Percentiles rank a stretch among this genome's conserved stretches.
These are phyloP conservation scores for Cairneyella variabilis DNA, from an alignment of 495 filamentous ascomycete species.

Conservation along the genomic window DNA sequence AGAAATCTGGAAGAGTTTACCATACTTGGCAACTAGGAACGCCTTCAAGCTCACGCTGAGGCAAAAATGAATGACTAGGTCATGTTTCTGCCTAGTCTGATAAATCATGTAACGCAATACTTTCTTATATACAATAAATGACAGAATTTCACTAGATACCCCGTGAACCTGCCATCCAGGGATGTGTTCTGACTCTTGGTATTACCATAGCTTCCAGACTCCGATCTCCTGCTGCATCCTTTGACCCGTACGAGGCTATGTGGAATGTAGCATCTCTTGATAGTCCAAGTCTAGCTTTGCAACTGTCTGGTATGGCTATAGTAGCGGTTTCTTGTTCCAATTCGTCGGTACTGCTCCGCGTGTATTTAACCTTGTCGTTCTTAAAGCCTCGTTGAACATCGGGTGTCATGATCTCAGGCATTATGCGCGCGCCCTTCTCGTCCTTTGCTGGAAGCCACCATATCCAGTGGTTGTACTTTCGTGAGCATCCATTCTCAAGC, in stretches of 20 bases:
- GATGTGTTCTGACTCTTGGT: background rate
- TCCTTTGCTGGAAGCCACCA: background rate
- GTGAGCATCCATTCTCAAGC: background rate
- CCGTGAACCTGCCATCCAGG: background rate
- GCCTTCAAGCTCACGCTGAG: background rate
- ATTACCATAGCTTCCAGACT: background rate
- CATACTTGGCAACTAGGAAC: background rate
- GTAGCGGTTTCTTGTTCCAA: background rate
- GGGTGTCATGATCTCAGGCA: background rate
- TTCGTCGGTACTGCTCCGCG: background rate
- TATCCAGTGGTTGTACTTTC: background rate
- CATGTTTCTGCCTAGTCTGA: background rate
- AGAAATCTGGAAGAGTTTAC: slow-evolving; percentile 1
- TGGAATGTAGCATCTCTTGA: slow-evolving; percentile 5
- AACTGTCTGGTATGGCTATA: slow-evolving; percentile 1
- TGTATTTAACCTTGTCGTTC: background rate
- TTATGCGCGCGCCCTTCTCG: background rate
- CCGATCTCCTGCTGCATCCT: slow-evolving; percentile 1
- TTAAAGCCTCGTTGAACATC: background rate
- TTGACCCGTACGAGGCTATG: slow-evolving; percentile 3
- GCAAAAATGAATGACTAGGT: background rate
- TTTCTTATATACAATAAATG: background rate
- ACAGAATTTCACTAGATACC: background rate
- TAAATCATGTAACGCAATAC: background rate
- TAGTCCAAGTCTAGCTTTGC: background rate